Conservation (phyloP, 495 filamentous ascomycete genomes). For the Letharia columbiana region DNA sequence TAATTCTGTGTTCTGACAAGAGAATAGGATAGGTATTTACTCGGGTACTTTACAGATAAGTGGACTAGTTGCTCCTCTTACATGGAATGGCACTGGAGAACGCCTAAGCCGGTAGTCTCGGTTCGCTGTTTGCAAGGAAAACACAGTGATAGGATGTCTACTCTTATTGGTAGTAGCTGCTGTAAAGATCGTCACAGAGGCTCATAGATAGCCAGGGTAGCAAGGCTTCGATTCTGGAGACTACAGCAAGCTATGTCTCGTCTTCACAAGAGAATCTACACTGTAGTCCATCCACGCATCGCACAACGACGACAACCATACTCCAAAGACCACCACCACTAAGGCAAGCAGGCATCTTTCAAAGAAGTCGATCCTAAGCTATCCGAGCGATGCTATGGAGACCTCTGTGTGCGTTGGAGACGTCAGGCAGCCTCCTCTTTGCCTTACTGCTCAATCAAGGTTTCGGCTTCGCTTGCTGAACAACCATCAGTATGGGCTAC, state of each 20-base stretch:
- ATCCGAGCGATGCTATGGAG: not conserved
- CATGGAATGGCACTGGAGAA: not conserved
- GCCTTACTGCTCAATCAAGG: not conserved
- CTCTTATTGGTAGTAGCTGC: not conserved
- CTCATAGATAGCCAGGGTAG: not conserved
- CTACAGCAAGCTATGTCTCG: not conserved
- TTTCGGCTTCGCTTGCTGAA: not conserved
- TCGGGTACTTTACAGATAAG: not conserved
- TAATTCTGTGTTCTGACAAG: not conserved
- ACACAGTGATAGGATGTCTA: not conserved
- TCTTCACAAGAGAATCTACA: not conserved
- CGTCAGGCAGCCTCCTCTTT: not conserved
- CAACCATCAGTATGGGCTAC: not conserved
- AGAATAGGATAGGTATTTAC: not conserved
- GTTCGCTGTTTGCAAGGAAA: not conserved
- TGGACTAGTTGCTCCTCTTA: not conserved
- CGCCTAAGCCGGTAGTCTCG: not conserved
- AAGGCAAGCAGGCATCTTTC: not conserved
- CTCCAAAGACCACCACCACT: not conserved
- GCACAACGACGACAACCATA: not conserved
- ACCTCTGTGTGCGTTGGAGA: not conserved
- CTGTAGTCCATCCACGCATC: not conserved
- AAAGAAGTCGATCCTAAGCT: not conserved
- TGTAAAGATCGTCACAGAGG: not conserved
- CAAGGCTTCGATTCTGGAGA: not conserved